phyloP scores from a whole-genome alignment of 768 basidiomycete genomes.

The Lactarius indigo region DNA sequence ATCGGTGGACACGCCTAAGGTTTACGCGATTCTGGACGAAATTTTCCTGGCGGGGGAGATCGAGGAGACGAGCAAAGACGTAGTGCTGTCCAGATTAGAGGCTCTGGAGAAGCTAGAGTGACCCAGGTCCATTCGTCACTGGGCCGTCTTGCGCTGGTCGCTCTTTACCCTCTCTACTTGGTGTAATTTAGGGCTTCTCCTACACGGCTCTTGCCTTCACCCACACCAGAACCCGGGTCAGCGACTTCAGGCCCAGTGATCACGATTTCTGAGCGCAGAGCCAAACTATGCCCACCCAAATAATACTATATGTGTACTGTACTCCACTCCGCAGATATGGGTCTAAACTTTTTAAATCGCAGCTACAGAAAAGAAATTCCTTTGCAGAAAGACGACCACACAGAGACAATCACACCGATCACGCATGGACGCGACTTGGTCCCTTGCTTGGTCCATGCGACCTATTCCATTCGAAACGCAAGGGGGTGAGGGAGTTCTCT shows the following conservation, averaged over 20 bases:
- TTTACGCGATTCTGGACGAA: conserved; percentile 97
- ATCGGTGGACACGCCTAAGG: conserved; percentile 45
- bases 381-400: neutral
- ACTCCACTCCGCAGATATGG: neutral
- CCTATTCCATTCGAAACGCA: neutral
- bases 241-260: neutral
- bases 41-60: conserved; percentile 98
- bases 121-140: conserved; percentile 19
- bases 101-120: conserved; percentile 91
- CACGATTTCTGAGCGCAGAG: neutral
- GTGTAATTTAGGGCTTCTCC: neutral
- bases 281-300: neutral
- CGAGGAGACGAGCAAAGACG: conserved; percentile 97
- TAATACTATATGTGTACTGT: neutral
- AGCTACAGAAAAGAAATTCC: neutral
- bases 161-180: neutral
- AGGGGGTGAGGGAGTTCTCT: neutral
- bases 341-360: neutral
- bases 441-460: neutral
- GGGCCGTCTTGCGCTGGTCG: neutral
- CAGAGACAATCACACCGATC: neutral
- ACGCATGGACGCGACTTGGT: neutral
- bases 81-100: conserved; percentile 86
- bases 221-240: neutral
- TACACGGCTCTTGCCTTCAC: too few species aligned